Conservation (phyloP, 257 asterid species). For the Schizonepeta tenuifolia region DNA sequence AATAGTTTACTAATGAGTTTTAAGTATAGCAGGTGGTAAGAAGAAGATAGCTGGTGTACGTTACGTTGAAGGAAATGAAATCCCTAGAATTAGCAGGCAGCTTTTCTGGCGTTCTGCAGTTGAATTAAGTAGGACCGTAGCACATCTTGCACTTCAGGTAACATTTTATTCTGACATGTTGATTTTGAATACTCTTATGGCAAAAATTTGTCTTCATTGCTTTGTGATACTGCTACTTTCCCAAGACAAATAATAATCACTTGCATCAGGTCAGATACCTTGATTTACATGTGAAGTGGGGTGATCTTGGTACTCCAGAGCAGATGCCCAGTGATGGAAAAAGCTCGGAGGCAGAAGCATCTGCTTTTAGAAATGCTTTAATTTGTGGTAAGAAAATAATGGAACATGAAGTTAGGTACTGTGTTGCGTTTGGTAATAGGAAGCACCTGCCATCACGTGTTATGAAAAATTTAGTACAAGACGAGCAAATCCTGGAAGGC, state of each 20-base stretch:
- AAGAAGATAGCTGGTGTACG: constrained; percentile 58
- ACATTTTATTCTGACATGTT: constrained; percentile 27
- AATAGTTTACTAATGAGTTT: constrained; percentile 34
- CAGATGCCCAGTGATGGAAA: constrained; percentile 60
- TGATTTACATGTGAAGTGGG: constrained; percentile 77
- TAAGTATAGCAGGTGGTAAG: constrained; percentile 60
- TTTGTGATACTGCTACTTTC: constrained; percentile 16
- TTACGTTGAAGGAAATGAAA: constrained; percentile 62
- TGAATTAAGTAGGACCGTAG: constrained; percentile 64
- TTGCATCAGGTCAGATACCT: constrained; percentile 77
- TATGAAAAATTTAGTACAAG: constrained; percentile 65
- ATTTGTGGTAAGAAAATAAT: constrained; percentile 56
- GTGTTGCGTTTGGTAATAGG: constrained; percentile 73
- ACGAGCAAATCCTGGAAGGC: constrained; percentile 52
- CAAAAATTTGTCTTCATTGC: not conserved
- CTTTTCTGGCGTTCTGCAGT: constrained; percentile 86
- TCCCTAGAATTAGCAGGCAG: constrained; percentile 68
- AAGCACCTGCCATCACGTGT: constrained; percentile 88
- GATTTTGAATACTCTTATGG: constrained; percentile 15
- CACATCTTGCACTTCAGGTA: constrained; percentile 92
- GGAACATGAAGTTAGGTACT: constrained; percentile 61
- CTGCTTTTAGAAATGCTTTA: constrained; percentile 80
- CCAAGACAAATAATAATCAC: constrained; percentile 24
- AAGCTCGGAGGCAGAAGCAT: constrained; percentile 71
- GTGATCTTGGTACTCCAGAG: constrained; percentile 74